A percentile compares a stretch with the other conserved stretches of the same genome.
These are phyloP conservation scores for Daldinia childiae DNA, from an alignment of 495 filamentous ascomycete genomes.

Conservation along the genomic window DNA sequence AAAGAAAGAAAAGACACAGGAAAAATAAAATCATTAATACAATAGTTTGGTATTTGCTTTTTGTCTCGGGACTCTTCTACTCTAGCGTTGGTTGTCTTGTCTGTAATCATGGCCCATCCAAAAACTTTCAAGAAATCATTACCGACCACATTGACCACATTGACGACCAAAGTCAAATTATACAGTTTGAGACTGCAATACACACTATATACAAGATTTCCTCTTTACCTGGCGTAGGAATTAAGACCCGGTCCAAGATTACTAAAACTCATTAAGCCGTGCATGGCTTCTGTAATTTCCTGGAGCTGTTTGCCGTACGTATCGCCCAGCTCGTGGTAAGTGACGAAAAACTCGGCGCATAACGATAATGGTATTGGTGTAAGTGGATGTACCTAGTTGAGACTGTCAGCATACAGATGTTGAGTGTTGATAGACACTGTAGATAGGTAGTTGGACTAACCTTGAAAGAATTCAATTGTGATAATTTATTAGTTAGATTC, in stretches of 20 bases:
- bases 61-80: slow-evolving; percentile 20
- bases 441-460: slow-evolving; percentile 30
- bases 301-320: slow-evolving; percentile 39
- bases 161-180: neutral
- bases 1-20: neutral
- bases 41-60: neutral
- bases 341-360: slow-evolving; percentile 37
- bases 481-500: slow-evolving; percentile 51
- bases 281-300: slow-evolving; percentile 39
- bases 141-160: neutral
- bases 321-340: slow-evolving; percentile 35
- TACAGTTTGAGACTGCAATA: neutral
- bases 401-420: slow-evolving; percentile 7
- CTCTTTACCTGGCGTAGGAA: slow-evolving; percentile 25
- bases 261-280: slow-evolving; percentile 41
- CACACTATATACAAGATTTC: neutral
- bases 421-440: neutral
- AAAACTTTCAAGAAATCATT: neutral
- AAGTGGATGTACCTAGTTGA: slow-evolving; percentile 36
- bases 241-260: slow-evolving; percentile 37
- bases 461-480: slow-evolving; percentile 58
- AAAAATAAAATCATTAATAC: too few species aligned
- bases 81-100: slow-evolving; percentile 2
- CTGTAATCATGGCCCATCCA: neutral
- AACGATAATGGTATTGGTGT: slow-evolving; percentile 38